Percentiles rank a stretch among this genome's conserved stretches.
Conservation (phyloP, 1,139 yeast species). For the Candida gigantensis region DNA sequence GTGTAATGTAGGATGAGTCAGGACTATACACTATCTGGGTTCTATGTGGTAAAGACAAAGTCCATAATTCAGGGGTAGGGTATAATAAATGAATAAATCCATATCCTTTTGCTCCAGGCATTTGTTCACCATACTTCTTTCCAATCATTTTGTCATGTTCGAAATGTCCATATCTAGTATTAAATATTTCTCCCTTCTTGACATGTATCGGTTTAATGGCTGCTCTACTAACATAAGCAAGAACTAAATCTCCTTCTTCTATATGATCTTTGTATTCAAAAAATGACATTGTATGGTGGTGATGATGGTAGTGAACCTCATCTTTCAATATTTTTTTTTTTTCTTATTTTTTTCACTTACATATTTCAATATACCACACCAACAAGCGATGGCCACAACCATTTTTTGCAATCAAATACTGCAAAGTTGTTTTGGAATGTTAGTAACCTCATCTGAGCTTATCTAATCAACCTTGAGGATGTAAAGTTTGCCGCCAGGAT, state of each 20-base stretch:
- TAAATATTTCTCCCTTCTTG: slow-evolving; percentile 58
- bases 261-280: slow-evolving; percentile 55
- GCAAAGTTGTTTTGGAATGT: too few relatives aligned
- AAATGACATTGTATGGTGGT: slow-evolving; percentile 37
- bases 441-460: too few relatives aligned
- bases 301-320: neutral
- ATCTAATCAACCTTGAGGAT: too few relatives aligned
- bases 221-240: slow-evolving; percentile 82
- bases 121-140: slow-evolving; percentile 78
- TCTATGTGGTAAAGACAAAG: slow-evolving; percentile 89
- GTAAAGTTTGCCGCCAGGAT: too few relatives aligned
- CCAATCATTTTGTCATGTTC: slow-evolving; percentile 85
- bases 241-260: slow-evolving; percentile 81
- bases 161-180: slow-evolving; percentile 88
- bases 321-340: slow-evolving; percentile 6
- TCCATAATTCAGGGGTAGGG: slow-evolving; percentile 97
- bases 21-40: slow-evolving; percentile 98
- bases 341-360: slow-evolving; percentile 2
- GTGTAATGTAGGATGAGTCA: slow-evolving; percentile 88
- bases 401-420: too few relatives aligned
- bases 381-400: too few relatives aligned
- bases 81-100: slow-evolving; percentile 88
- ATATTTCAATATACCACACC: slow-evolving; percentile 1
- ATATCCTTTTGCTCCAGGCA: slow-evolving; percentile 72
- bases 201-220: slow-evolving; percentile 75